Evolutionary conservation across 2,329 filamentous ascomycete genomes (phyloP), one percentile per base, ranked within the genome.

Genomic region (Neopestalotiopsis sp.): DNA sequence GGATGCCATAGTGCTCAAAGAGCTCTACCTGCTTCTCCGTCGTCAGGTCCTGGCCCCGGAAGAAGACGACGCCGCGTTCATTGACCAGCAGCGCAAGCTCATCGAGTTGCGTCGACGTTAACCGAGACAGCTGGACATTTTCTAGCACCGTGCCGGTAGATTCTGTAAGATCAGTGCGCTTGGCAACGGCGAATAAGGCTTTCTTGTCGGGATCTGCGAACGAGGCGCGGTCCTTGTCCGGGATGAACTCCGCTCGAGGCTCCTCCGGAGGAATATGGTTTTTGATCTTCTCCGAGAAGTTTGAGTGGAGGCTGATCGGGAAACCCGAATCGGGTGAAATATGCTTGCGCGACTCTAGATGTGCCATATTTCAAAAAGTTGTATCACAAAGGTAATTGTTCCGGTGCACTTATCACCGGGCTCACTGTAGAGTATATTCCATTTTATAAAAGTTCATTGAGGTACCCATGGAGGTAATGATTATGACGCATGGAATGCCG

Each of bases 311-410:
- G 1, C 79, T 81, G 30, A 81, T 79, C 0, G 84, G 83, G 42
- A 81, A 82, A 1, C 83, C 84, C 1, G 85, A 86, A 71, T 86
- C 84, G 5, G 82, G 80, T 5, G 83, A 86, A 49, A 86, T 81
- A 71, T 86, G 81, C 45, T 86, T 84, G 57, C 79, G 78, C 4
- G 84, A 72, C 75, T 85, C 82, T 4, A 87, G 79, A 61, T 81
- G 74, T 56, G 79, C 80, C 77, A 81, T 80, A 3, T 53, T 10
- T 38, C 5, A 38, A 38, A 10, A 38, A 7, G 6, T 38, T 6
- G 10, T 38, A 38, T 38, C 34, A 7, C 6, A 10, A 38, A 38
- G 10, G 6, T 38, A 7, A 10, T 38, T 38, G 34, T 38, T 38
- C 34, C 34, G 2, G 5, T 1, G 1, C 34, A 38, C 6, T 4